Evolutionary conservation across 768 basidiomycete species (phyloP), one percentile per base, ranked within the genome.

Genomic region (Boletus reticuloceps): DNA sequence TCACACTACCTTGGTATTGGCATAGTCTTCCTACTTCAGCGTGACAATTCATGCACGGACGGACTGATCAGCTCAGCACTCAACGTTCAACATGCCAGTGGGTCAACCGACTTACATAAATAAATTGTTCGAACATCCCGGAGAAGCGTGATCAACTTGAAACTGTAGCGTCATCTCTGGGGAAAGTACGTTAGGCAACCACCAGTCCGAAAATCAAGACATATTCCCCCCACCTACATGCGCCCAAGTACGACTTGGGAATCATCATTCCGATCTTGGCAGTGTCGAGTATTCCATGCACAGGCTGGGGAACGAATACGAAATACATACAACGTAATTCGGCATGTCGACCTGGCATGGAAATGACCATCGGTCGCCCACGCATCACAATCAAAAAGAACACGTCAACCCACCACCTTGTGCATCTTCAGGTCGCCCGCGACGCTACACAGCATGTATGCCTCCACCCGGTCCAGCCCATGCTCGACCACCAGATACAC

Each of bases 381-480:
- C 31, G 13, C 1, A 31, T 12, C 34, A 29, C 20, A 51, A 22
- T 42, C 4, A 36, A 32, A 17, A 47, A 27, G 25, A 11, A 58
- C 69, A n/a, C n/a, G n/a, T n/a, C n/a, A 11, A 58, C 69, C 60
- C 20, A 54, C 84, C 70, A 84, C 84, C 70, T 85, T 84, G 56
- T 83, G 84, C 73, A 86, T 74, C 54, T 77, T 72, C 55, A 85
- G 64, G 64, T 85, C 83, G 3, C 77, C 83, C 1, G 77, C 81
- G 47, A 85, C 79, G 58, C 84, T 84, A 60, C 82, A 83, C 0
- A 85, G 72, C 71, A 84, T 82, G 56, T 85, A 85, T 37, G 82
- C 82, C 4, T 79, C 81, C 6, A 75, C 73, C n/a, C 75, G 65
- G 34, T 62, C 61, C 44, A 85, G 60, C 19, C 72, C 71, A 54